These are phyloP conservation scores for Mycena capillaripes DNA, from an alignment of 768 basidiomycete species.

Conservation along the genomic window DNA sequence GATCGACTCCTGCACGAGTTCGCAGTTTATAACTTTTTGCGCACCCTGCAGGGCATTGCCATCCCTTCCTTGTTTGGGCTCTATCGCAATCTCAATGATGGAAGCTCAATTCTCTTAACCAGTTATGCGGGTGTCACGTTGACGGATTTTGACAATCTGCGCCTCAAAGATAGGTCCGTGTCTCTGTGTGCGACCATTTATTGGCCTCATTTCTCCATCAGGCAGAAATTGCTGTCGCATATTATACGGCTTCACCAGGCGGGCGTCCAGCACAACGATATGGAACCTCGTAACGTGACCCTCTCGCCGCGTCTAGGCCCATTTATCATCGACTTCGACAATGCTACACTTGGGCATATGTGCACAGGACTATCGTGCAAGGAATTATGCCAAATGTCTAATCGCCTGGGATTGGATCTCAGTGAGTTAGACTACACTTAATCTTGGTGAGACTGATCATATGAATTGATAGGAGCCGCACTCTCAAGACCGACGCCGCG, in stretches of 20 bases:
- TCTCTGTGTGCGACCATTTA: background rate
- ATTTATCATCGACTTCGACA: slow-evolving; percentile 18
- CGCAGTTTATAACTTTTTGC: background rate
- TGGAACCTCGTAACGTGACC: slow-evolving; percentile 9
- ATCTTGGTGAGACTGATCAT: no score
- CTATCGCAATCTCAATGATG: background rate
- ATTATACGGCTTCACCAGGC: background rate
- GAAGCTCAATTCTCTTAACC: background rate
- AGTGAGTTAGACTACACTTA: no score
- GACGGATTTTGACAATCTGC: background rate
- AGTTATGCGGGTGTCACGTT: background rate
- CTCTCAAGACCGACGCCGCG: no score
- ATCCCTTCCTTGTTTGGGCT: slow-evolving; percentile 9
- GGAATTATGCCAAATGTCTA: background rate
- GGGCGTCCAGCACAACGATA: slow-evolving; percentile 18
- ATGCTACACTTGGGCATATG: background rate
- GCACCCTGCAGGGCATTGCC: background rate
- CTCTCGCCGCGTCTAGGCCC: background rate
- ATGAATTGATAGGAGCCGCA: no score
- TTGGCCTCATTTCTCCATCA: background rate
- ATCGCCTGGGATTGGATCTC: background rate
- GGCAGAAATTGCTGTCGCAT: background rate
- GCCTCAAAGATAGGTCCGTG: background rate
- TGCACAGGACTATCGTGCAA: background rate
- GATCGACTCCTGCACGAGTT: slow-evolving; percentile 1